Base-by-base conservation (phyloP, 306 rosid species). In the Ormosia semicastrata region DNA sequence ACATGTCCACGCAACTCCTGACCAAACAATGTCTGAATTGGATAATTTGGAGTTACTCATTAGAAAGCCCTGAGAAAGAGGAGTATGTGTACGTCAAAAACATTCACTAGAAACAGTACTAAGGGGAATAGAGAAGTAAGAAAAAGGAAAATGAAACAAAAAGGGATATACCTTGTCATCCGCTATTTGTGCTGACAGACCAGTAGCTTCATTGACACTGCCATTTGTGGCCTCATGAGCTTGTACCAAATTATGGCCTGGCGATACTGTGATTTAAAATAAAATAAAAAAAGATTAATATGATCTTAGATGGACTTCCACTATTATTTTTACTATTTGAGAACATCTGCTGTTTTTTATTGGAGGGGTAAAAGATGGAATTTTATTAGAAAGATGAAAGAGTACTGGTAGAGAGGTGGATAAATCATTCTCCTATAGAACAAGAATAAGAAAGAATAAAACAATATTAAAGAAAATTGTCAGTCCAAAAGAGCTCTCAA, bases 1-100 rank as follows among this genome's bases (percentile, higher is more conserved):
- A 83, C 99, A 95, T 77, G 87, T 87, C 98, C 98, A 95, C 2
- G 97, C 90, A 72, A 84, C 85, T 73, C 99, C 99, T 4, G 98
- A 93, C 99, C 99, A 95, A 82, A 83, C 91, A 75, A 95, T 95
- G 75, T 89, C 99, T 44, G 96, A 88, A 77, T 84, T 86, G 77
- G 65, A 82, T 77, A 90, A 86, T 81, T 89, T 89, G 82, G 86
- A 85, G 81, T 63, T 90, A 85, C 88, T 89, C 76, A 83, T 77
- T 50, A 79, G 81, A 77, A 74, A 82, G 67, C 85, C 90, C 99
- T 95, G 87, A 73, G 39, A 82, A 70, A 82, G 33, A 85, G 49
- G 79, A 70, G 24, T 11, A 56, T 33, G 69, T 59, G 66, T 57
- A 14, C 12, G 59, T 71, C 52, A 85, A 78, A 71, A 82, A 46